Evolutionary conservation across 805 yeast genomes (phyloP), one percentile per base, ranked within the genome.

Genomic region (Kodamaea fukazawae): DNA sequence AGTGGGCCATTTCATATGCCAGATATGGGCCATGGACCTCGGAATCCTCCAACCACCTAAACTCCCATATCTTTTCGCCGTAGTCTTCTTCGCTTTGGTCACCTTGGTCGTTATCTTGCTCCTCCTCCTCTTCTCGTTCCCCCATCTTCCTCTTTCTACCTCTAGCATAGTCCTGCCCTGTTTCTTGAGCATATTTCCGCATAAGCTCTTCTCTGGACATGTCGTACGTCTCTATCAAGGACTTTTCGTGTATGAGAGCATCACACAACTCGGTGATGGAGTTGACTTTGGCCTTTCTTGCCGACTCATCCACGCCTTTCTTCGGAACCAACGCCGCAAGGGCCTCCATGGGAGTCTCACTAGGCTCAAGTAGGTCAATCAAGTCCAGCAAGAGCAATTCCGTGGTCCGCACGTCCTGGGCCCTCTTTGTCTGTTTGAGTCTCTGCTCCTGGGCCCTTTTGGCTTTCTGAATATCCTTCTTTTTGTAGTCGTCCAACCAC

Each of bases 341-440:
- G 1, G 79, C 74, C 49, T 82, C 86, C 54, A 76, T 46, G 2
- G 82, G 72, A 0, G 79, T 71, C 50, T 83, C 89, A 2, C 75
- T 79, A 0, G 83, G 79, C 34, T 79, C 74, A 29, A 83, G 53
- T 1, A 51, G n/a, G 1, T 42, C 55, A 3, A 81, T 70, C n/a
- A 81, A 48, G 1, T 32, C 35, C 27, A 14, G 32, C 7, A 68
- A 41, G 15, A 58, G 34, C 7, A 20, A 44, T 15, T 45, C 54
- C 4, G 43, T 48, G 3, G 44, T 32, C 14, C 15, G 22, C 9
- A 50, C 14, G 55, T 53, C 33, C 37, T 34, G 45, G 46, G 26
- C 25, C 47, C 35, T 38, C 47, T 18, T 32, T 45, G 46, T 20
- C 44, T 51, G 7, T 58, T 60, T 12, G 51, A 48, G 38, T 13